Base-by-base conservation (phyloP, 352 stramenopile genomes). In the Phytophthora nicotianae region DNA sequence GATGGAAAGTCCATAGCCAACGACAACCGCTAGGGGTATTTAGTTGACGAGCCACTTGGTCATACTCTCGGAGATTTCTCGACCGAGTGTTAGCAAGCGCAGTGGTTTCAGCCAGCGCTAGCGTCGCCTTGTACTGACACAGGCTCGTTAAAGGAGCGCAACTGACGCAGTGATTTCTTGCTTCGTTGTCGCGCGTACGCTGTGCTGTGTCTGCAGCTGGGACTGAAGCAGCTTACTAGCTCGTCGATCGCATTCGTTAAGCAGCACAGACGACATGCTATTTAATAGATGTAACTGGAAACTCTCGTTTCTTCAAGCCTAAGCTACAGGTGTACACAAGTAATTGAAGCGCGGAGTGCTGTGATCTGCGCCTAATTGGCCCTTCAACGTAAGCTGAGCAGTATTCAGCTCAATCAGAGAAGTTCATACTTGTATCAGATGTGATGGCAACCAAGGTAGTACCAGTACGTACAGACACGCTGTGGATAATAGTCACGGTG, bases 1-100 rank as follows among this genome's bases (percentile, higher is more conserved):
- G 23, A 10, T 24, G 52, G 61, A 68, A 62, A 67, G 19, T 20
- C 42, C 51, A 35, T 51, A 29, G 26, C 37, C 51, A 13, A 38
- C 32, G n/a, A 13, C 32, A 38, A 38, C 32, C 10, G n/a, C 32
- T 17, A n/a, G 32, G 32, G 32, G 13, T 38, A 38, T 38, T 16
- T 38, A 16, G 47, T 54, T 32, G 47, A 43, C 47, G 47, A 41
- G n/a, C n/a, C 4, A 41, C 17, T 38, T 40, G 37, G 33, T 24
- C 27, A 27, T 27, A 11, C 13, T n/a, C 13, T 5, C 29, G 49
- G 43, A 63, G 20, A 29, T 17, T 56, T 56, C 55, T 54, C 37
- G 49, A 19, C 29, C 29, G 27, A 49, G 24, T 29, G 24, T 7
- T 7, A 7, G 20, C 41, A 60, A 13, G 24, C 20, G 26, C 9